Base-by-base conservation (phyloP, 139 green algal species). In the Chlorella sp. region DNA sequence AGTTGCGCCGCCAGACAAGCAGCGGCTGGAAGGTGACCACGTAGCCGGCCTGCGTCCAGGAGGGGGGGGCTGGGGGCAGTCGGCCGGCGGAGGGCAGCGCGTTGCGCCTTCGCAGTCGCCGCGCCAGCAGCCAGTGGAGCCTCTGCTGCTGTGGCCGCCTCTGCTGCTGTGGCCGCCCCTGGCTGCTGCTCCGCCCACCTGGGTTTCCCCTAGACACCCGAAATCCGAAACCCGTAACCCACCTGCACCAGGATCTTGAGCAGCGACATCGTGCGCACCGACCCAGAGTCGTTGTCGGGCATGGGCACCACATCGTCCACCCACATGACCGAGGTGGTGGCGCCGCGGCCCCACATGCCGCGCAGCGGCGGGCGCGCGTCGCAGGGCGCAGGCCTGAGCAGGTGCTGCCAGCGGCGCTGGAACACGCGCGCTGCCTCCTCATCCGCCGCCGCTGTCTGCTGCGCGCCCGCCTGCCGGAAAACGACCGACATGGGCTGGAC, bases 221-320 rank as follows among this genome's bases (percentile, higher is more conserved):
- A n/a, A n/a, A n/a, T n/a, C n/a, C n/a, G n/a, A n/a, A n/a, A n/a
- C n/a, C n/a, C n/a, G 21, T 58, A 21, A n/a, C 56, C 56, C 19
- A 63, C 56, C 56, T 63, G 23, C 56, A 63, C 21, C 56, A 63
- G 56, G 14, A 63, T 63, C 27, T 63, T 63, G 11, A 63, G 21
- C 56, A 63, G 56, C 23, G 15, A 21, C 19, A 63, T 23, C 56
- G 27, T 11, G 9, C 56, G 29, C 9, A 63, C 56, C 29, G 56
- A 63, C 23, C 56, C 56, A 33, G 56, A 63, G 56, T 63, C 56
- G 11, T 63, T 63, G 56, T 63, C 56, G 2, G 56, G 56, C 21
- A 25, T 63, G 15, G 56, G 56, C 23, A 63, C 56, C 21, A 25
- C 33, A n/a, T 63, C 56, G 33, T 63, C 56, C 29, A 63, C 33